Base-by-base conservation (phyloP, 805 yeast genomes). In the Saccharomycopsis amapae region DNA sequence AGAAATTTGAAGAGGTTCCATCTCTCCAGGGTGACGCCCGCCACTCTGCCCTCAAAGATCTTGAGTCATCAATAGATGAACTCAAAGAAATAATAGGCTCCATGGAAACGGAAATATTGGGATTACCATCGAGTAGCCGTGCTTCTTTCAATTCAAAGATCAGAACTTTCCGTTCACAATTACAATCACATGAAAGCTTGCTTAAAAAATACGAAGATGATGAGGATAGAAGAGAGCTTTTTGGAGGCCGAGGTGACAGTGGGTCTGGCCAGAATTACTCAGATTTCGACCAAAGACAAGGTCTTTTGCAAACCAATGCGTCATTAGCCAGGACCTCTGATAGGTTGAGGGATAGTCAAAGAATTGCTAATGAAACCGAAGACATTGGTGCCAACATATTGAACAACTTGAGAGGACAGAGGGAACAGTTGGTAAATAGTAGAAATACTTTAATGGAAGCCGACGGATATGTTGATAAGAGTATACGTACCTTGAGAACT, bases 301-400 rank as follows among this genome's bases (percentile, higher is more conserved):
- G 82, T 55, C 69, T 93, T 38, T 69, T 93, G 47, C 73, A 76
- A 44, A 85, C 85, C 51, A 85, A 85, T 57, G 81, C 87, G 2
- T 72, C 93, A 2, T 71, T 93, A 48, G 95, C 86, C 54, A 72
- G 93, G 53, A 76, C 94, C 1, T 75, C 87, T 1, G 90, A 89
- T 52, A 74, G 96, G 55, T 71, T 93, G 40, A 73, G 82, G 49
- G 97, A 93, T 39, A 82, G 93, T 18, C 94, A 90, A 52, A 73
- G 97, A 55, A 71, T 88, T 2, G 98, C 97, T 5, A 69, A 84
- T 43, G 98, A 93, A 56, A 88, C 98, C 0, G 98, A 93, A 63
- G 72, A 73, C 26, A 79, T 93, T 42, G 98, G 98, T 1, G 86
- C 96, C 12, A 82, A 84, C 53, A 93, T 93, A 43, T 73, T 93